Evolutionary conservation across 1,284 basidiomycete genomes (phyloP).

Genomic region (Ustanciosporium gigantosporum): DNA sequence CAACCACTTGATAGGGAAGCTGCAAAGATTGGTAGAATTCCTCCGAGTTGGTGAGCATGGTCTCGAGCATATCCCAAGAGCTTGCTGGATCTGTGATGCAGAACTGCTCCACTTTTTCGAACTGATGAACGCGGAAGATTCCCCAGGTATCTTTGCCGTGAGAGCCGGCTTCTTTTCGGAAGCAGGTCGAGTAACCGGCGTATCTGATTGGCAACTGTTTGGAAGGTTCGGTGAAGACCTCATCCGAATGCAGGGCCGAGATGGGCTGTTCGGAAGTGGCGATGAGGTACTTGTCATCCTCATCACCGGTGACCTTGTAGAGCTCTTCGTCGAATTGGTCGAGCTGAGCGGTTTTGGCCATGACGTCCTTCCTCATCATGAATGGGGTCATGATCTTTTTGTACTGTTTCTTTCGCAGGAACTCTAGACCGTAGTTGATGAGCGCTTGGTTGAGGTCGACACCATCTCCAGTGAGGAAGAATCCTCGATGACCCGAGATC

Average conservation of each 20-base stretch:
- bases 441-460: slow-evolving; percentile 96
- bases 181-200: slow-evolving; percentile 83
- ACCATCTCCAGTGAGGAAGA: slow-evolving; percentile 92
- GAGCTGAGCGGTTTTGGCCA: slow-evolving; percentile 96
- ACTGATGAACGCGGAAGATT: slow-evolving; percentile 99
- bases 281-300: slow-evolving; percentile 98
- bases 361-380: slow-evolving; percentile 97
- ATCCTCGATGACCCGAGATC: slow-evolving; percentile 91
- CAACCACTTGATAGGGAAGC: slow-evolving; percentile 86
- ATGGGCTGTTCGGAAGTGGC: slow-evolving; percentile 98
- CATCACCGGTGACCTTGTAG: slow-evolving; percentile 85
- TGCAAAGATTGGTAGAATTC: slow-evolving; percentile 94
- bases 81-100: slow-evolving; percentile 82
- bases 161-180: slow-evolving; percentile 96
- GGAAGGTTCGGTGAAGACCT: slow-evolving; percentile 93
- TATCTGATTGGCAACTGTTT: slow-evolving; percentile 83
- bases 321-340: slow-evolving; percentile 98
- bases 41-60: slow-evolving; percentile 86
- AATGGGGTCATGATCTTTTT: slow-evolving; percentile 97
- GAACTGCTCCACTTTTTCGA: slow-evolving; percentile 97
- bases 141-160: slow-evolving; percentile 99
- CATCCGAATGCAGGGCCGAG: slow-evolving; percentile 89
- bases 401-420: slow-evolving; percentile 78
- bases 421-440: slow-evolving; percentile 92
- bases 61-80: slow-evolving; percentile 90